Percentiles rank a stretch among this genome's conserved stretches.
These are phyloP conservation scores for Boletus reticulatus DNA, from an alignment of 768 basidiomycete genomes.

Conservation along the genomic window DNA sequence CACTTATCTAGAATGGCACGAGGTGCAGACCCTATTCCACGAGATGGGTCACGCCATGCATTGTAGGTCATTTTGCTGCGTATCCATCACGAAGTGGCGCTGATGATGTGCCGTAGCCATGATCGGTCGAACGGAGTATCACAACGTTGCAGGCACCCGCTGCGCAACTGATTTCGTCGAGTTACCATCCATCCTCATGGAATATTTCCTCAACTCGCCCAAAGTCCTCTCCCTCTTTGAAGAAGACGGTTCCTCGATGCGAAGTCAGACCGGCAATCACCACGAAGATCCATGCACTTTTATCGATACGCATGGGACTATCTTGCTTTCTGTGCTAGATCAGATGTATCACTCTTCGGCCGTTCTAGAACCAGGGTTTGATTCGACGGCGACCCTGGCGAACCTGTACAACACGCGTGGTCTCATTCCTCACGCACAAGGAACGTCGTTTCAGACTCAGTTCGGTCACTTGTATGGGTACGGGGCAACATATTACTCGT, in stretches of 20 bases:
- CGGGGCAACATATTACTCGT: slow-evolving; percentile 97
- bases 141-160: slow-evolving; percentile 96
- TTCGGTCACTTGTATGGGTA: slow-evolving; percentile 96
- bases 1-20: slow-evolving; percentile 84
- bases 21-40: slow-evolving; percentile 92
- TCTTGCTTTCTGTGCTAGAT: slow-evolving; percentile 85
- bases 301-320: slow-evolving; percentile 90
- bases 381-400: slow-evolving; percentile 68
- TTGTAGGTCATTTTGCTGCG: slow-evolving; percentile 58
- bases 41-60: slow-evolving; percentile 99
- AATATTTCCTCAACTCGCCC: slow-evolving; percentile 90
- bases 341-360: slow-evolving; percentile 84
- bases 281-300: slow-evolving; percentile 74
- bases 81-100: background rate
- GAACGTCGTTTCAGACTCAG: slow-evolving; percentile 92
- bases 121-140: slow-evolving; percentile 96
- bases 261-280: slow-evolving; percentile 56
- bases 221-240: slow-evolving; percentile 79
- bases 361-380: slow-evolving; percentile 54
- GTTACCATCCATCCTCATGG: slow-evolving; percentile 97
- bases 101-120: slow-evolving; percentile 60
- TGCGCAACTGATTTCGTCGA: slow-evolving; percentile 99
- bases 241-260: slow-evolving; percentile 42
- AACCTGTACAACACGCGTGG: slow-evolving; percentile 66
- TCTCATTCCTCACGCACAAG: slow-evolving; percentile 77